Evolutionary conservation across 139 green algal species (phyloP).

Genomic region (Chlorella sorokiniana): DNA sequence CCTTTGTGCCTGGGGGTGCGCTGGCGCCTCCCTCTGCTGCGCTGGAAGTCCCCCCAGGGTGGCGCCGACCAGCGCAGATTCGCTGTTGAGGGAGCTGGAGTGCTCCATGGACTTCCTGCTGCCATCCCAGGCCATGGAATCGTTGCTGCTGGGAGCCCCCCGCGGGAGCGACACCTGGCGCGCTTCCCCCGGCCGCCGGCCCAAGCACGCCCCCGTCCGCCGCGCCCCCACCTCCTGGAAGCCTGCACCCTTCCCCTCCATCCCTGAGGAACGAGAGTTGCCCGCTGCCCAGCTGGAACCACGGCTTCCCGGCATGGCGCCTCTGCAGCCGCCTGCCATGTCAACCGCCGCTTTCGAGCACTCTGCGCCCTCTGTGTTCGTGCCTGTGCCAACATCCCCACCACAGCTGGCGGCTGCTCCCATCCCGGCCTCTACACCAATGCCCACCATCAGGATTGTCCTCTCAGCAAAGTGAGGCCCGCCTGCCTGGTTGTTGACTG

Average conservation of each 20-base stretch:
- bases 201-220: neutral
- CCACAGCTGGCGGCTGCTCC: too few relatives aligned
- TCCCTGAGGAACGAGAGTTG: conserved; percentile 26
- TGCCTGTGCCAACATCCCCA: too few relatives aligned
- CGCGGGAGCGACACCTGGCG: neutral
- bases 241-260: conserved; percentile 33
- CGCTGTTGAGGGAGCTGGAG: conserved; percentile 18
- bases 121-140: neutral
- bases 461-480: too few relatives aligned
- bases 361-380: too few relatives aligned
- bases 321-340: neutral
- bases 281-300: neutral
- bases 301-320: too few relatives aligned
- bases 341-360: too few relatives aligned
- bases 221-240: neutral
- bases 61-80: neutral
- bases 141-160: neutral
- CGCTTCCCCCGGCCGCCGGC: neutral
- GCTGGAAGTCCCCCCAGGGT: too few relatives aligned
- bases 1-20: neutral
- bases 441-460: too few relatives aligned
- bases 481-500: too few relatives aligned
- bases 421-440: too few relatives aligned
- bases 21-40: neutral
- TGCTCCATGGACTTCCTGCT: neutral